These are phyloP conservation scores for Berberis thunbergii DNA, from an alignment of 164 flowering plant species.

Conservation along the genomic window DNA sequence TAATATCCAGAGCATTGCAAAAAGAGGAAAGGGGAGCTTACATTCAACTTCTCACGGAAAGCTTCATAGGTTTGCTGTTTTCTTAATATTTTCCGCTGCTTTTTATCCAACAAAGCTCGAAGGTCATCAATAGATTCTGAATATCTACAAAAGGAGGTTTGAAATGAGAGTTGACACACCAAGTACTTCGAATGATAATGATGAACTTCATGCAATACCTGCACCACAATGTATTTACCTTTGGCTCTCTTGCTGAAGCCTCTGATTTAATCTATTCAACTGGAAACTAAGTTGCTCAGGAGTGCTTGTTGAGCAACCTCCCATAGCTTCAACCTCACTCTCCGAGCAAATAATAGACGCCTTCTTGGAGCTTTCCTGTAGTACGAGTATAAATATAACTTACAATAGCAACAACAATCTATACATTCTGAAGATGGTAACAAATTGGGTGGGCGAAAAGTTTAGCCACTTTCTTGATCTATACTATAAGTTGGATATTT, in stretches of 20 bases:
- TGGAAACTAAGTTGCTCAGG: slow-evolving; percentile 76
- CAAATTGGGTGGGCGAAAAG: too few species aligned
- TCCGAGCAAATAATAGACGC: slow-evolving; percentile 84
- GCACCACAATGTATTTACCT: slow-evolving; percentile 24
- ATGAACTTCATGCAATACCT: slow-evolving; percentile 3
- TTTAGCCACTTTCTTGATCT: too few species aligned
- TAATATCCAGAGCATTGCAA: not conserved
- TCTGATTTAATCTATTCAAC: slow-evolving; percentile 41
- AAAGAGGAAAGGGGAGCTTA: slow-evolving; percentile 19
- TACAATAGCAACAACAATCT: not conserved
- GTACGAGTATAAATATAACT: not conserved
- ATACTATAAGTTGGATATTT: not conserved
- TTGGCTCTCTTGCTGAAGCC: slow-evolving; percentile 58
- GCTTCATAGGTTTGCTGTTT: slow-evolving; percentile 50
- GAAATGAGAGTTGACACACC: not conserved
- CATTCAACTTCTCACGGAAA: slow-evolving; percentile 62
- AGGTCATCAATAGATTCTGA: slow-evolving; percentile 88
- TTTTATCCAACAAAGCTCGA: slow-evolving; percentile 43
- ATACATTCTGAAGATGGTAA: not conserved
- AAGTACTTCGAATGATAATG: not conserved
- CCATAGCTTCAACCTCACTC: slow-evolving; percentile 71
- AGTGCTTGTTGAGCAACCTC: slow-evolving; percentile 46
- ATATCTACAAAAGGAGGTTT: slow-evolving; percentile 34
- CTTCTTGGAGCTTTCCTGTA: slow-evolving; percentile 61
- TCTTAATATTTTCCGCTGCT: slow-evolving; percentile 49